Conservation (phyloP, 768 basidiomycete genomes). For the Cubamyces lactineus region DNA sequence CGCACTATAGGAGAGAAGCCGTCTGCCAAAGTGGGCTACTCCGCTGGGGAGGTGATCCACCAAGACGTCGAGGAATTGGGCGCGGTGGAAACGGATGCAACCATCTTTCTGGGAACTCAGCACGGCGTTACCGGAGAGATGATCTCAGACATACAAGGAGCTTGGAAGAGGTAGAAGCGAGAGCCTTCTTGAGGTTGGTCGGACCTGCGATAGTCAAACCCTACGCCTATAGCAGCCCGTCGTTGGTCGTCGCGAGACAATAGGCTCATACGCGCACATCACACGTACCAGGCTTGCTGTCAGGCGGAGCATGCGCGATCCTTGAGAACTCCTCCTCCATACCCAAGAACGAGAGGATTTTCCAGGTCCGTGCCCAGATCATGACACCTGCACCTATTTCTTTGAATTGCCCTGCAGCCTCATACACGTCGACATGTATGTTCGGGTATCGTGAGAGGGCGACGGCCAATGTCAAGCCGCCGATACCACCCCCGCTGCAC, state of each 20-base stretch:
- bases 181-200: conserved; percentile 44
- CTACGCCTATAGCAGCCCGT: conserved; percentile 37
- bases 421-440: conserved; percentile 36
- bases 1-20: conserved; percentile 30
- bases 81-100: conserved; percentile 50
- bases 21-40: conserved; percentile 37
- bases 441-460: conserved; percentile 32
- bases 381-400: conserved; percentile 52
- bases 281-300: conserved; percentile 26
- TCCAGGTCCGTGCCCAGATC: conserved; percentile 37
- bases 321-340: conserved; percentile 30
- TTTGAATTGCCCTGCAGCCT: conserved; percentile 45
- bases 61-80: conserved; percentile 50
- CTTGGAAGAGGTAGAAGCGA: conserved; percentile 43
- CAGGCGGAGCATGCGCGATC: conserved; percentile 32
- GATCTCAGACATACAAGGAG: conserved; percentile 41
- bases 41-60: conserved; percentile 35
- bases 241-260: no score
- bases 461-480: conserved; percentile 36
- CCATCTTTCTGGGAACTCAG: conserved; percentile 24
- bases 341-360: conserved; percentile 32
- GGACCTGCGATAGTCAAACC: conserved; percentile 51
- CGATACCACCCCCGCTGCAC: conserved; percentile 38
- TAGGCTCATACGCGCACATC: neutral
- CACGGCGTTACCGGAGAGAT: neutral